These are phyloP conservation scores for Venturia oleaginea DNA, from an alignment of 2,329 filamentous ascomycete genomes.

Conservation along the genomic window DNA sequence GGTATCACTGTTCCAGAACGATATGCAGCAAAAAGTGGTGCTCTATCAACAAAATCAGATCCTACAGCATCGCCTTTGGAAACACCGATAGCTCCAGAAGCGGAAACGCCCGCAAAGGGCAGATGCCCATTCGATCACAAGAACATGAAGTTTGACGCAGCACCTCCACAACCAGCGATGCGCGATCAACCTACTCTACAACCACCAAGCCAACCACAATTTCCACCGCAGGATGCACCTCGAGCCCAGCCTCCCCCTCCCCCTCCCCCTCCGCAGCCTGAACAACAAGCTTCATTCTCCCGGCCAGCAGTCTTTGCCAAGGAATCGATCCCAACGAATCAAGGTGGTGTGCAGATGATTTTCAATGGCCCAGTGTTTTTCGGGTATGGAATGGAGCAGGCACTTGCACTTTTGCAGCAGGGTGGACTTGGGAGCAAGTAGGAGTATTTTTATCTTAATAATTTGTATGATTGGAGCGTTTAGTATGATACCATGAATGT, in stretches of 20 bases:
- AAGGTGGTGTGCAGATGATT: slow-evolving; percentile 53
- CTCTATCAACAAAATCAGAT: slow-evolving; percentile 28
- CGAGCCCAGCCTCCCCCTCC: not conserved
- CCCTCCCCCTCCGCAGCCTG: not conserved
- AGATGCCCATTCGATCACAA: slow-evolving; percentile 17
- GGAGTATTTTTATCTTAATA: not conserved
- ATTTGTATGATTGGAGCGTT: not conserved
- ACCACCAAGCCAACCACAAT: not conserved
- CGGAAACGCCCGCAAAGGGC: slow-evolving; percentile 5
- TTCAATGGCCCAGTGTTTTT: slow-evolving; percentile 94
- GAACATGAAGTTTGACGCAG: slow-evolving; percentile 1
- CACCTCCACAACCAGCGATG: not conserved
- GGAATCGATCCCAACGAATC: slow-evolving; percentile 2
- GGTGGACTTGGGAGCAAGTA: not conserved
- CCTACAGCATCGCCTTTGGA: slow-evolving; percentile 38
- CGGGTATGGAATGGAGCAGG: slow-evolving; percentile 77
- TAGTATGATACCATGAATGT: not conserved
- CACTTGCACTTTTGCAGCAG: slow-evolving; percentile 48
- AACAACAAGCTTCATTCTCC: not conserved
- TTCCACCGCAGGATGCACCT: not conserved
- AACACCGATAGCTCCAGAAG: slow-evolving; percentile 20
- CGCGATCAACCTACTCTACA: not conserved
- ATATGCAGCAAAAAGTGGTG: slow-evolving; percentile 23
- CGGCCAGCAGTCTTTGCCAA: slow-evolving; percentile 6
- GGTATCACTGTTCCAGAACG: slow-evolving; percentile 70